Conservation (phyloP, 495 filamentous ascomycete genomes). For the Xylaria scruposa region DNA sequence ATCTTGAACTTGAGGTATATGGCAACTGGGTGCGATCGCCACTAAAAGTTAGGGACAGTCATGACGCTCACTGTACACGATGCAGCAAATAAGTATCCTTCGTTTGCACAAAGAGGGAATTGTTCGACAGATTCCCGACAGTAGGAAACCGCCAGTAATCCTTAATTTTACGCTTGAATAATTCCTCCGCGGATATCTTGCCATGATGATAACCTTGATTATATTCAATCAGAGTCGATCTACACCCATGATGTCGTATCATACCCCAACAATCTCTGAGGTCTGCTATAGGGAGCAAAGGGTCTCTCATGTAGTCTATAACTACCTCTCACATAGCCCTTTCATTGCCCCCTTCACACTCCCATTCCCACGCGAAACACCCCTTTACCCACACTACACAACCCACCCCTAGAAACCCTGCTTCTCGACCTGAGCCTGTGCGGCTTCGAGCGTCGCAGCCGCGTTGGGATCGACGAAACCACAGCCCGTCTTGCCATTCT, state of each 20-base stretch:
- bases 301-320: neutral
- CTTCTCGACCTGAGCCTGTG: constrained; percentile 50
- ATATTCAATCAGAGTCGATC: neutral
- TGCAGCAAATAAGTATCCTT: neutral
- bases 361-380: neutral
- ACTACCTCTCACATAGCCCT: neutral
- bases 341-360: neutral
- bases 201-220: neutral
- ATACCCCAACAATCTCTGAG: neutral
- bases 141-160: neutral
- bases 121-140: neutral
- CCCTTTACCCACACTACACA: constrained; percentile 3
- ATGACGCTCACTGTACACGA: neutral
- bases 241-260: neutral
- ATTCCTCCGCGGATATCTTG: neutral
- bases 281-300: neutral
- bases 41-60: neutral
- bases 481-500: constrained; percentile 54
- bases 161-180: neutral
- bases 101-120: neutral
- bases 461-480: constrained; percentile 52
- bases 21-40: neutral
- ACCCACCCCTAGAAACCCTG: constrained; percentile 46
- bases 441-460: constrained; percentile 46
- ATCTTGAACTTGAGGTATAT: neutral